Evolutionary conservation across 768 basidiomycete species (phyloP), one percentile per base, ranked within the genome.

Genomic region (Dioszegia hungarica): DNA sequence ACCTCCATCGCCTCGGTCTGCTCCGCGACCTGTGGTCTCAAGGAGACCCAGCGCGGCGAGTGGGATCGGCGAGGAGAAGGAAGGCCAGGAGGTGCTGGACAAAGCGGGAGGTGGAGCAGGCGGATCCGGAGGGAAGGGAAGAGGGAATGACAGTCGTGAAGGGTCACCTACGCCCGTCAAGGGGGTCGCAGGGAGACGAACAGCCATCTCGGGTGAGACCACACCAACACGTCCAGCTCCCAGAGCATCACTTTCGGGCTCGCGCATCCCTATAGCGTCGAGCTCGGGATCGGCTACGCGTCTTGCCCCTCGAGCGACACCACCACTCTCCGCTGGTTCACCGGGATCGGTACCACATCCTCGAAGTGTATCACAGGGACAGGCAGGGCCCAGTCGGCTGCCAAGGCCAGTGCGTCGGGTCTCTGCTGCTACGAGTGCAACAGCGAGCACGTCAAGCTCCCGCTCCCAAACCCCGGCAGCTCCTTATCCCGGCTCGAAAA

Each of bases 161-260:
- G 49, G 49, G 25, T 51, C 49, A 19, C 49, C 49, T 3, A 51
- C 49, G 15, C 49, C 34, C 19, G 49, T 51, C 34, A 51, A 51
- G 25, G 49, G 36, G 2, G 17, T 36, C 6, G 25, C 14, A 10
- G 49, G 36, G 33, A 37, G 36, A 25, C 5, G 45, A 17, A 15
- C 45, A 2, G 25, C 25, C 5, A 24, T 46, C 17, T 8, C 45
- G 14, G 37, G 6, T 11, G 49, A 38, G 12, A 51, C 34, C 14
- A 51, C 49, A 17, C 49, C 49, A 2, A 51, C 49, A 3, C 19
- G 34, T 25, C 34, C 36, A 2, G 37, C 22, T 19, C 49, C 49
- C 4, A 4, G 37, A 28, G 5, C 17, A 27, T 51, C 49, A 5
- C 1, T 25, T 9, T 38, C 49, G 17, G 15, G 12, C 1, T 51